phyloP scores from a whole-genome alignment of 495 filamentous ascomycete species.

The Parathielavia hyrcaniae region DNA sequence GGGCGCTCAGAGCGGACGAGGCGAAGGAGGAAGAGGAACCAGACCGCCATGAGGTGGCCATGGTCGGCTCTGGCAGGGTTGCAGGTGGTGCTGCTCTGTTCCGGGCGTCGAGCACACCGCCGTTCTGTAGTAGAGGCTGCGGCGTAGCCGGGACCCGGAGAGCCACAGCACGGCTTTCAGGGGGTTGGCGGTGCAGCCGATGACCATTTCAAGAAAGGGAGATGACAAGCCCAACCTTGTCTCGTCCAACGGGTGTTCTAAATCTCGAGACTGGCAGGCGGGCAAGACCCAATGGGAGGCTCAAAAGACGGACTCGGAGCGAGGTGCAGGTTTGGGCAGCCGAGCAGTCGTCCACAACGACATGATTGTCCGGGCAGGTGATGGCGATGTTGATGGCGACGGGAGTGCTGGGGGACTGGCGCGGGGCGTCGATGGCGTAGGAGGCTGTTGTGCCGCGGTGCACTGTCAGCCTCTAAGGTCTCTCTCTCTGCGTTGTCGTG shows the following conservation, averaged over 20 bases:
- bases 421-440: slow-evolving; percentile 12
- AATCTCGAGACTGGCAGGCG: background rate
- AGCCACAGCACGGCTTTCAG: slow-evolving; percentile 9
- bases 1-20: slow-evolving; percentile 29
- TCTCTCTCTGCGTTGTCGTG: background rate
- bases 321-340: background rate
- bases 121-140: slow-evolving; percentile 1
- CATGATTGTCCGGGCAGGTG: slow-evolving; percentile 2
- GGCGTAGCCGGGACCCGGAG: slow-evolving; percentile 9
- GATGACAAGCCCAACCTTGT: slow-evolving; percentile 10
- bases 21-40: slow-evolving; percentile 36
- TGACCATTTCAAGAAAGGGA: slow-evolving; percentile 6
- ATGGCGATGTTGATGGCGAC: slow-evolving; percentile 1
- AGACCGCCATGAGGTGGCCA: slow-evolving; percentile 30
- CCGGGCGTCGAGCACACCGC: slow-evolving; percentile 6
- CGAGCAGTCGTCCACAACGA: background rate
- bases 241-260: background rate
- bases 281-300: background rate
- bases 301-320: background rate
- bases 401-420: background rate
- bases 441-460: slow-evolving; percentile 8
- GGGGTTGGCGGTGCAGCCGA: slow-evolving; percentile 1
- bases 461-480: slow-evolving; percentile 7
- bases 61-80: slow-evolving; percentile 16
- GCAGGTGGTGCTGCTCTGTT: background rate